phyloP scores from a whole-genome alignment of 257 asterid species.

The Paulownia fortunei region DNA sequence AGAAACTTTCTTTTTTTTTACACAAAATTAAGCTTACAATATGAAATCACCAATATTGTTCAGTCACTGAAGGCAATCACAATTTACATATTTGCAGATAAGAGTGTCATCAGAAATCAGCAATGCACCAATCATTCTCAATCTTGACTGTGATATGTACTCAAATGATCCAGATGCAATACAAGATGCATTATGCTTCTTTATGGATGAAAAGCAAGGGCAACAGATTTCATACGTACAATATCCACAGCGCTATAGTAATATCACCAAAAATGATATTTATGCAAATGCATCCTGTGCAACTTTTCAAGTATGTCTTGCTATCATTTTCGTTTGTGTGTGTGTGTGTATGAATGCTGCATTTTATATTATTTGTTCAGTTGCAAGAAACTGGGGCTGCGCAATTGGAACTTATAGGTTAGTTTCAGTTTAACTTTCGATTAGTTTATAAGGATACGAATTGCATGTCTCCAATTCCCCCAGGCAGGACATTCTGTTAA shows the following conservation, averaged over 20 bases:
- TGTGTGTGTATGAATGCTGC: too few relatives aligned
- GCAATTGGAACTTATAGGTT: too few relatives aligned
- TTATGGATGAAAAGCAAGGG: constrained; percentile 69
- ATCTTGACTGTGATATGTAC: constrained; percentile 93
- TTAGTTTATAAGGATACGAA: too few relatives aligned
- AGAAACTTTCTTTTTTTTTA: not conserved
- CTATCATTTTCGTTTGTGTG: not conserved
- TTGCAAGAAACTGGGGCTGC: too few relatives aligned
- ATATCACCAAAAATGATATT: constrained; percentile 56
- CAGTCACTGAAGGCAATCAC: too few relatives aligned
- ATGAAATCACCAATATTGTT: not conserved
- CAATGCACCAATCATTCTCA: constrained; percentile 81
- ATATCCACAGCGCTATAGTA: constrained; percentile 64
- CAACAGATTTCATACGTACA: constrained; percentile 57
- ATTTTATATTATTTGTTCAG: too few relatives aligned
- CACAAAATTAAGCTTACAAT: too few relatives aligned
- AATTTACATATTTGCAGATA: constrained; percentile 56
- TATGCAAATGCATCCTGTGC: constrained; percentile 46
- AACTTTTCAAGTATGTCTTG: constrained; percentile 40
- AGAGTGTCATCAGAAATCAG: constrained; percentile 79
- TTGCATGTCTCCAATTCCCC: too few relatives aligned
- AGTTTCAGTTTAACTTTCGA: too few relatives aligned
- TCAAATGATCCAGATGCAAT: constrained; percentile 73
- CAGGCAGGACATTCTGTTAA: too few relatives aligned
- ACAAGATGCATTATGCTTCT: constrained; percentile 74